Base-by-base conservation (phyloP, 2,329 filamentous ascomycete genomes). In the Hirsutella thompsonii region DNA sequence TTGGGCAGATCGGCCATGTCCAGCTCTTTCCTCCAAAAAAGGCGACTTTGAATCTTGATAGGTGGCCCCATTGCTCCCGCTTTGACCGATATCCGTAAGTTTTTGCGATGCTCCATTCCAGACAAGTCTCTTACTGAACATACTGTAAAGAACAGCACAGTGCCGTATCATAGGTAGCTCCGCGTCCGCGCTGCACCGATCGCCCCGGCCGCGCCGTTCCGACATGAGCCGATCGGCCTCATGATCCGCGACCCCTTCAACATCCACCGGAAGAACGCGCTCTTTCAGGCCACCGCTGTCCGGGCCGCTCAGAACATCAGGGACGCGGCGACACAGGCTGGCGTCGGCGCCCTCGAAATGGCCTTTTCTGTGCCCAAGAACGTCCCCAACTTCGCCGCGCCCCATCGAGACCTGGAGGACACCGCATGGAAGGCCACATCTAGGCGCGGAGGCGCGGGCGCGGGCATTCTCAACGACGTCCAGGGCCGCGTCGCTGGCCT, bases 311-410 rank as follows among this genome's bases (percentile, higher is more conserved):
- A 58, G 41, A 55, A 68, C 40, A 58, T 70, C 46, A 63, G 60
- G 46, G 64, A 68, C 45, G 63, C 65, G 50, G 68, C 70, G 47
- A 62, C 67, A 47, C 68, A 70, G 58, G 68, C 62, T 46, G 62
- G 67, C 51, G 57, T 63, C 40, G 60, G 68, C 57, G 69, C 66
- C 39, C 59, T 69, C 50, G 67, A 70, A 46, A 81, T 81, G 77
- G 65, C 74, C 38, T 87, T 85, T 62, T 67, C 74, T 38, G 64
- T 83, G 30, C 81, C 82, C 14, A 76, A 74, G 56, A 78, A 83
- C 62, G 69, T 80, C n/a, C 81, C 81, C 41, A 76, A 77, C 51
- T 83, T 84, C 56, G 66, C 64, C 47, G 74, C 76, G 57, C 72
- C 79, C 20, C 74, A 81, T 60, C 73, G 80, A 57, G 62, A 72